Base-by-base conservation (phyloP, 805 yeast species). In the Schwanniomyces polymorphus region DNA sequence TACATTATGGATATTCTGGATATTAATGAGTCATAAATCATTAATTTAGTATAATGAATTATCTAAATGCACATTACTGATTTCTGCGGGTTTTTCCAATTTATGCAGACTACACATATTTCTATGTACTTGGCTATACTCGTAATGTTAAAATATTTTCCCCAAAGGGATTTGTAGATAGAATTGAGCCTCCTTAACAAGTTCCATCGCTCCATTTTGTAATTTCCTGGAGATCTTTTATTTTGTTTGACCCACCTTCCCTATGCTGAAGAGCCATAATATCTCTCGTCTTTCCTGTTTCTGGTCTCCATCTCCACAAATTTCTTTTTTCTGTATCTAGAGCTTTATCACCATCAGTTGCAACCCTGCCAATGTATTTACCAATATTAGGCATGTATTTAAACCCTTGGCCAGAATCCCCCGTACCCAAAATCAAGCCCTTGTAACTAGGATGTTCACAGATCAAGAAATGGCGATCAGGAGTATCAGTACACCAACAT, bases 351-450 rank as follows among this genome's bases (percentile, higher is more conserved):
- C 74, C 75, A 9, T 63, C 49, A 17, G 65, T 78, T 34, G 71
- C 82, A 27, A 80, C 79, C 53, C 78, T 79, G 47, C 81, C 77
- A 46, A 58, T 48, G 27, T 56, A 57, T 37, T 54, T 55, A 5
- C 75, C 75, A 14, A 70, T 49, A 28, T 61, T 59, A 1, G 72
- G 73, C 37, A 69, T 53, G 55, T 69, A 63, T 59, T 65, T 69
- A 44, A 67, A 70, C 2, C 63, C 69, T 53, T 70, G 75, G 0
- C 74, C 74, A 14, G 71, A 65, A 45, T 69, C 76, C 38, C 76
- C 76, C 27, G 69, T 62, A 23, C 66, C 67, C 2, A 67, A 67
- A 40, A 59, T 58, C 7, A 68, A 52, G 5, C 60, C 57, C 8
- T 48, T 52, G 31, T 56, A 57, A 12, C 60, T 45, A 0, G 76